phyloP scores from a whole-genome alignment of 2,329 filamentous ascomycete species.

The Hypocrella siamensis region DNA sequence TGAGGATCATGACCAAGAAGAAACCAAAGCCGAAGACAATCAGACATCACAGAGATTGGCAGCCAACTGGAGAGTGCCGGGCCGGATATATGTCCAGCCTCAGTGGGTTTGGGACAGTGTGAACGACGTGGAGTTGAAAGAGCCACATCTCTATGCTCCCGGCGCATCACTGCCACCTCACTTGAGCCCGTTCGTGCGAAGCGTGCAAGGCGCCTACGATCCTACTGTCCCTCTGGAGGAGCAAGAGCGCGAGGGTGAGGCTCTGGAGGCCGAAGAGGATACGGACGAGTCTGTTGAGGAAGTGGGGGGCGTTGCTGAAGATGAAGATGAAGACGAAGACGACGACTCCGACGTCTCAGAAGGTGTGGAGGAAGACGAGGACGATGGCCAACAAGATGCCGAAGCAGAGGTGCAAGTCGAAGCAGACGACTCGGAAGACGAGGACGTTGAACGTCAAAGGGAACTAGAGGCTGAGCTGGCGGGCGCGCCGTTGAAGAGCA shows the following conservation, averaged over 20 bases:
- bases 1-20: constrained; percentile 30
- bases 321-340: constrained; percentile 24
- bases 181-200: constrained; percentile 88
- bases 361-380: constrained; percentile 26
- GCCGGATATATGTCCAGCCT: constrained; percentile 83
- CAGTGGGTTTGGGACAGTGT: constrained; percentile 98
- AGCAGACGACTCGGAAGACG: constrained; percentile 27
- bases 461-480: constrained; percentile 88
- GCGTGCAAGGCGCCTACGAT: constrained; percentile 76
- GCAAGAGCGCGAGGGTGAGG: constrained; percentile 78
- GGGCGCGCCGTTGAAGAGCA: constrained; percentile 44
- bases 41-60: constrained; percentile 43
- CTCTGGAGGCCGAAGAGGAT: constrained; percentile 50
- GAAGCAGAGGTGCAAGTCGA: constrained; percentile 30
- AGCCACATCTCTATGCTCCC: constrained; percentile 76
- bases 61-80: constrained; percentile 64
- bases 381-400: constrained; percentile 26
- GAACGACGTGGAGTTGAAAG: constrained; percentile 79
- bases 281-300: constrained; percentile 18
- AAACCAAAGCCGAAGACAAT: constrained; percentile 45
- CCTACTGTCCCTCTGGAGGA: constrained; percentile 73
- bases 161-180: constrained; percentile 85
- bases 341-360: no score
- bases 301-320: constrained; percentile 32
- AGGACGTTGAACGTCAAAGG: constrained; percentile 60